Percentiles rank a stretch among this genome's conserved stretches.
phyloP scores from a whole-genome alignment of 2,329 filamentous ascomycete species.

The Aspergillus sergii region DNA sequence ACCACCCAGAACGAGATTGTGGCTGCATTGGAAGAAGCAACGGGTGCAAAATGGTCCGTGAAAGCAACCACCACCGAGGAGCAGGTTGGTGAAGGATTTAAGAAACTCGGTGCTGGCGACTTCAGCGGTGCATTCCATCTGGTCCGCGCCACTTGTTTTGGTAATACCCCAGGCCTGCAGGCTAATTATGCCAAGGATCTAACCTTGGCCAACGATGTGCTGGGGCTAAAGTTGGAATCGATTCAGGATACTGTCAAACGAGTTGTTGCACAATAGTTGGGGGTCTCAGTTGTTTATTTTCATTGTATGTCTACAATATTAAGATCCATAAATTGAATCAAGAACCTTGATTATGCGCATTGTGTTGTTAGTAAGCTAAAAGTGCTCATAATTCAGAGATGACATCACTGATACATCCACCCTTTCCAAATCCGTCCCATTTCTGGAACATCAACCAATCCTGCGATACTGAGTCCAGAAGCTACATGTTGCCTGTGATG shows the following conservation, averaged over 20 bases:
- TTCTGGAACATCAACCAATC: not conserved
- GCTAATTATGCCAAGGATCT: slow-evolving; percentile 28
- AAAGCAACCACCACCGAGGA: slow-evolving; percentile 37
- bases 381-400: not conserved
- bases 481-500: not conserved
- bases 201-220: slow-evolving; percentile 23
- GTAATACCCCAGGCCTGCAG: slow-evolving; percentile 20
- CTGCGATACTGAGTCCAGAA: not conserved
- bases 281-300: not conserved
- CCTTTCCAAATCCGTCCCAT: not conserved
- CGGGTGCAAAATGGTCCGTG: slow-evolving; percentile 55
- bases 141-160: slow-evolving; percentile 25
- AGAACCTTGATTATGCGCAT: no score
- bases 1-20: slow-evolving; percentile 62
- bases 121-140: slow-evolving; percentile 27
- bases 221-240: slow-evolving; percentile 25
- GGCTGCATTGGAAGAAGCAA: slow-evolving; percentile 54
- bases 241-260: slow-evolving; percentile 23
- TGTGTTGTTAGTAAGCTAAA: not conserved
- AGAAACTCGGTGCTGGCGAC: slow-evolving; percentile 25
- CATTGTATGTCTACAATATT: not conserved
- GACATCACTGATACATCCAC: not conserved
- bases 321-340: not conserved
- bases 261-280: not conserved
- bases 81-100: slow-evolving; percentile 18